Evolutionary conservation across 306 rosid genomes (phyloP), one percentile per base, ranked within the genome.

Genomic region (Cicer yamashitae): DNA sequence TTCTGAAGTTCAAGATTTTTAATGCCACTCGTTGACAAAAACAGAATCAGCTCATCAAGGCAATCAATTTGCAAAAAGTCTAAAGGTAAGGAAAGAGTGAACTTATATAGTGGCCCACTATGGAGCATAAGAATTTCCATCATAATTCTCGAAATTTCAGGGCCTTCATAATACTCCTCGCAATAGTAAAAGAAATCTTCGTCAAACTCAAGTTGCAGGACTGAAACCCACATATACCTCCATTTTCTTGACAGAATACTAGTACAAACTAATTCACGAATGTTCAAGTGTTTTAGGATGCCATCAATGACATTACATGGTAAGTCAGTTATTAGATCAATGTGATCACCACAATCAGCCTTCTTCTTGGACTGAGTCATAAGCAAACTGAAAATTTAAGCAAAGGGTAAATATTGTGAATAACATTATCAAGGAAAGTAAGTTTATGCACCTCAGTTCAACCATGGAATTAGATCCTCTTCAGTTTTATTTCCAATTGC

Each of bases 201-300:
- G 1, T 5, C 18, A 73, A 80, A 73, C 25, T 13, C 34, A 38
- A 80, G 71, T 18, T 3, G 11, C 22, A 70, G 37, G 10, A 51
- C 2, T 4, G 71, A 46, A 57, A 2, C 1, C 83, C 83, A 80
- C 70, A 46, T 45, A 57, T 73, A 18, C 71, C 83, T 67, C 75
- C 79, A 80, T 5, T 30, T 30, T 30, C 34, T 30, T 30, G 34
- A 30, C 34, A 30, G 34, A 30, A 30, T 38, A 47, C 64, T 56
- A 2, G 79, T 79, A 63, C 43, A 20, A 6, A 58, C 65, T 10
- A 37, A 7, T 0, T 73, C 83, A 3, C 6, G 0, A 9, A 73
- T 57, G 17, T 70, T 22, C 47, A 80, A 38, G 56, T 22, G 3
- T 9, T 10, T 1, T 22, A 80, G 9, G 47, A 73, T 80, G 46